A percentile compares a stretch with the other conserved stretches of the same genome.
phyloP scores from a whole-genome alignment of 2,329 filamentous ascomycete species.

The Fusarium luffae region DNA sequence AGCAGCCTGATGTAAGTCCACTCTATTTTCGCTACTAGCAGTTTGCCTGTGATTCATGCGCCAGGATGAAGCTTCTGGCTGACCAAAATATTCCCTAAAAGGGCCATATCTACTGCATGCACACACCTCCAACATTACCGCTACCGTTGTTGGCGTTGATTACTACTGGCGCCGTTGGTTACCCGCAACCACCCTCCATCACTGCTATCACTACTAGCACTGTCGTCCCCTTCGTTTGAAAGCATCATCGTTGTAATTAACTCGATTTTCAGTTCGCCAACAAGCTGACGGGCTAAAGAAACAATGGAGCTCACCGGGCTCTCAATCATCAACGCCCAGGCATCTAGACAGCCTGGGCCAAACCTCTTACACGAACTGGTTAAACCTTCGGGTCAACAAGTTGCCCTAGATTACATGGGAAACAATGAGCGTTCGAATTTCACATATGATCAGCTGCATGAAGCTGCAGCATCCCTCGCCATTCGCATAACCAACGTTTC shows the following conservation, averaged over 20 bases:
- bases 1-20: conserved; percentile 46
- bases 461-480: conserved; percentile 66
- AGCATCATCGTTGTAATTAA: conserved; percentile 11
- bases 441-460: conserved; percentile 73
- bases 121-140: conserved; percentile 21
- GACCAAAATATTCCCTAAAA: conserved; percentile 42
- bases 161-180: conserved; percentile 25
- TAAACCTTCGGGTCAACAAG: conserved; percentile 44
- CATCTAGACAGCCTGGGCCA: conserved; percentile 56
- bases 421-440: conserved; percentile 52
- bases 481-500: conserved; percentile 53
- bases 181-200: conserved; percentile 19
- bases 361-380: conserved; percentile 70
- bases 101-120: conserved; percentile 37
- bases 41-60: conserved; percentile 36
- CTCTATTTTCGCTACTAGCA: conserved; percentile 43
- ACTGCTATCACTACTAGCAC: conserved; percentile 3
- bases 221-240: conserved; percentile 1
- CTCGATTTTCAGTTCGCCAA: conserved; percentile 1
- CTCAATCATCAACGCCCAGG: conserved; percentile 60
- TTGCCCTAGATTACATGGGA: conserved; percentile 50
- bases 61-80: conserved; percentile 41
- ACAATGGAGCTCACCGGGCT: conserved; percentile 47
- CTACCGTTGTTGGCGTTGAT: conserved; percentile 8
- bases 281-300: conserved; percentile 4